Evolutionary conservation across 2,329 filamentous ascomycete genomes (phyloP), one percentile per base, ranked within the genome.

Genomic region (Grosmannia penicillata): DNA sequence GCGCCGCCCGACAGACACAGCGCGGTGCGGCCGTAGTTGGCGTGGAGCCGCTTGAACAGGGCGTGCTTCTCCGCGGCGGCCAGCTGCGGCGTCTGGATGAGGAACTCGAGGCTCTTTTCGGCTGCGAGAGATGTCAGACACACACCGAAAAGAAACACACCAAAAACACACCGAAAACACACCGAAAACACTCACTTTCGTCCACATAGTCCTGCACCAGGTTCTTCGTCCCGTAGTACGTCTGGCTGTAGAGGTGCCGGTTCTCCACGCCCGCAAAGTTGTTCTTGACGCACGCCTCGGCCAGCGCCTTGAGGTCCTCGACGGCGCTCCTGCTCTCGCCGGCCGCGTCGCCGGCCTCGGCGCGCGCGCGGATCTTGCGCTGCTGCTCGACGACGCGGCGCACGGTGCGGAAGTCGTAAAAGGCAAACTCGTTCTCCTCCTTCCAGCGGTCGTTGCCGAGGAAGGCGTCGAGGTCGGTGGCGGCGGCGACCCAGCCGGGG

Each of bases 251-350:
- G n/a, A 98, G 62, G 39, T 85, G 73, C 9, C 89, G 77, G 51
- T 94, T 96, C 57, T 98, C 91, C 13, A 94, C 78, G 0, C 91
- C 91, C 15, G 84, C 85, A 58, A 96, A 98, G 54, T 98, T 96
- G 59, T 87, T 93, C 69, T 95, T 98, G 49, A 95, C 81, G 54
- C 87, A 96, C 13, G 83, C 84, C 61, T 94, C 85, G 17, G 93
- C 65, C 42, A 96, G 60, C 1, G 70, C 70, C 44, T 77, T 79
- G 39, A 98, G 66, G 39, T 91, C 84, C 6, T 52, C 52, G 26
- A 62, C 66, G 60, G 11, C 29, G 24, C 14, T 13, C 31, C 45
- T 43, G 17, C 56, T 47, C 51, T 50, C 46, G 25, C 48, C 33
- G 18, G 42, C 44, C 38, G 49, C 57, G 48, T 69, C 59, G 25